Percentiles rank a stretch among this genome's conserved stretches.
Evolutionary conservation across 2,329 filamentous ascomycete genomes (phyloP).

Genomic region (Periconia digitata): DNA sequence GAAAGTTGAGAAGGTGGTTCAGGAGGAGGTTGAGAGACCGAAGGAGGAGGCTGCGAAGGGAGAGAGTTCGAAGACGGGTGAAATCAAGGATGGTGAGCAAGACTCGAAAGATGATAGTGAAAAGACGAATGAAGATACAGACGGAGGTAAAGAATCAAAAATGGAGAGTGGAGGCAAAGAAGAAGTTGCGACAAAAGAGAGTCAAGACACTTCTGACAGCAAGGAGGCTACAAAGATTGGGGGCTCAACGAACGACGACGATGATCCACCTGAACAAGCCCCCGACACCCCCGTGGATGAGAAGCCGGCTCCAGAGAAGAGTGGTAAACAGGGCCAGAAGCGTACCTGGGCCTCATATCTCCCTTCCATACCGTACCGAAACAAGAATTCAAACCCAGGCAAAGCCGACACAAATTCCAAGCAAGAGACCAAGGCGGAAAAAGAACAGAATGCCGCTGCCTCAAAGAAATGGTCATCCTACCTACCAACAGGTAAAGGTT

Average conservation of each 20-base stretch:
- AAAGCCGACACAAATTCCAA: slow-evolving; percentile 17
- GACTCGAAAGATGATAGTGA: not conserved
- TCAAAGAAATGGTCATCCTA: slow-evolving; percentile 51
- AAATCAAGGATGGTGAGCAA: not conserved
- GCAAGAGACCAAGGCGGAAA: slow-evolving; percentile 28
- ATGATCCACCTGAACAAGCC: slow-evolving; percentile 34
- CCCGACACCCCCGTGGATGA: slow-evolving; percentile 27
- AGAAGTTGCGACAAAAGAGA: not conserved
- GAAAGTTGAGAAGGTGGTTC: too few species aligned
- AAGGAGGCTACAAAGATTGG: slow-evolving; percentile 7
- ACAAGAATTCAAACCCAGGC: slow-evolving; percentile 18
- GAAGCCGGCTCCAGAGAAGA: slow-evolving; percentile 20
- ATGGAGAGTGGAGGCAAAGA: slow-evolving; percentile 6
- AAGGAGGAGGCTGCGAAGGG: slow-evolving; percentile 21
- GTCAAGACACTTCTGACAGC: slow-evolving; percentile 5
- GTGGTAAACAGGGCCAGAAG: slow-evolving; percentile 21
- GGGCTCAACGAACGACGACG: slow-evolving; percentile 9
- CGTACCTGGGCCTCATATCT: slow-evolving; percentile 44
- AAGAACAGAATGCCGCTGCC: slow-evolving; percentile 36
- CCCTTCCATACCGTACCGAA: slow-evolving; percentile 41
- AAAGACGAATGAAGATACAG: not conserved
- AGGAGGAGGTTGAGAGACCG: slow-evolving; percentile 11
- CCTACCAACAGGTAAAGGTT: slow-evolving; percentile 51
- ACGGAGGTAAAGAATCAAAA: slow-evolving; percentile 8
- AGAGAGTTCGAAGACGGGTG: slow-evolving; percentile 2